Evolutionary conservation across 2,329 filamentous ascomycete genomes (phyloP).

Genomic region (Truncatella angustata): DNA sequence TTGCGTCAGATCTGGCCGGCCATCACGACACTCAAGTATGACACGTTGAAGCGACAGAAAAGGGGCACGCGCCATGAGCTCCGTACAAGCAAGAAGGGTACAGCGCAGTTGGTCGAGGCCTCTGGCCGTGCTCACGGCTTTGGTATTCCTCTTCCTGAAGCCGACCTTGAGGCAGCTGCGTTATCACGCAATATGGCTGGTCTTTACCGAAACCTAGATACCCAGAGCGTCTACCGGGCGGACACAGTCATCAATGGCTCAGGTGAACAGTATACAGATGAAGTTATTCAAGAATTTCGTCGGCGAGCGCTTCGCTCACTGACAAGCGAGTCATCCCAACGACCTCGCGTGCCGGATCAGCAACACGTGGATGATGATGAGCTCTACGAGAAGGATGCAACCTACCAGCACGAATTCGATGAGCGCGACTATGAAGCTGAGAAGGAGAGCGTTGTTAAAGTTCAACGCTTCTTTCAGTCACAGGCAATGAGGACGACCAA

Average conservation of each 20-base stretch:
- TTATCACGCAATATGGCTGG: slow-evolving; percentile 17
- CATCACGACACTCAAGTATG: neutral
- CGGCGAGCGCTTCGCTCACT: neutral
- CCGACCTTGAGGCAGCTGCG: slow-evolving; percentile 16
- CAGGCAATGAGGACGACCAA: neutral
- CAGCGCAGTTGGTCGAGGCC: neutral
- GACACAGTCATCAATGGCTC: slow-evolving; percentile 19
- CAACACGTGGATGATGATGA: neutral
- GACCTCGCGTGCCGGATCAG: neutral
- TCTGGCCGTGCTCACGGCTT: neutral
- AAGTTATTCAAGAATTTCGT: neutral
- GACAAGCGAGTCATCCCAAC: neutral
- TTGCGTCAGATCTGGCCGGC: neutral
- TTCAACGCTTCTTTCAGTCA: neutral
- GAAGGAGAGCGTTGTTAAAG: neutral
- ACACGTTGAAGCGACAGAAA: neutral
- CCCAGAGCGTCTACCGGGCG: slow-evolving; percentile 23
- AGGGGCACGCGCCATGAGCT: neutral
- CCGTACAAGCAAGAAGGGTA: neutral
- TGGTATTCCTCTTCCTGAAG: neutral
- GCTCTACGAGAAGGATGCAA: neutral
- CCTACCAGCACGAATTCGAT: slow-evolving; percentile 1
- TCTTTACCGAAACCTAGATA: slow-evolving; percentile 9
- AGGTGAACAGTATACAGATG: neutral
- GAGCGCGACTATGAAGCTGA: neutral